A percentile compares a stretch with the other conserved stretches of the same genome.
These are phyloP conservation scores for Pelargonium fulgidum DNA, from an alignment of 441 rosid species.

Conservation along the genomic window DNA sequence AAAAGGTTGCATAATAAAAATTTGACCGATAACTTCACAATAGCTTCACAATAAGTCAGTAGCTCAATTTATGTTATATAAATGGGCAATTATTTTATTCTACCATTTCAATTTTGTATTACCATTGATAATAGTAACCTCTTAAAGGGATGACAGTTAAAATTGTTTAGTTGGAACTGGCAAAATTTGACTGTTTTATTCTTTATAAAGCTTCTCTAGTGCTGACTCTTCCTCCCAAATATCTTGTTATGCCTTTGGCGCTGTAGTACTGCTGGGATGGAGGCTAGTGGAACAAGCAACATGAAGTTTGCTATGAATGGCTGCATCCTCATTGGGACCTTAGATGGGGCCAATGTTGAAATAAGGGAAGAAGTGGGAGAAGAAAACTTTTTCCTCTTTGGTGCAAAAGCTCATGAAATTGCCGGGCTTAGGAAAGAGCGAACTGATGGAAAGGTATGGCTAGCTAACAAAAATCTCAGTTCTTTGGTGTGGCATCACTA, in stretches of 20 bases:
- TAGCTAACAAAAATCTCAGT: background rate
- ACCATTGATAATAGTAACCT: background rate
- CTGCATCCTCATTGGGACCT: slow-evolving; percentile 78
- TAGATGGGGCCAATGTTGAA: slow-evolving; percentile 98
- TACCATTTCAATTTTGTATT: background rate
- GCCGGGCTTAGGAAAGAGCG: slow-evolving; percentile 77
- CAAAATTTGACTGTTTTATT: background rate
- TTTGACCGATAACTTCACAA: no score
- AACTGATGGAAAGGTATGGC: slow-evolving; percentile 66
- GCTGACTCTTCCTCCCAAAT: background rate
- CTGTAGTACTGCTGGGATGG: slow-evolving; percentile 94
- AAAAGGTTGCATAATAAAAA: no score
- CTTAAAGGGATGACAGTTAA: background rate
- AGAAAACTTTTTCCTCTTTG: slow-evolving; percentile 90
- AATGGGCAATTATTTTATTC: no score
- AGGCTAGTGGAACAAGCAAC: slow-evolving; percentile 99
- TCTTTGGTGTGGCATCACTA: no score
- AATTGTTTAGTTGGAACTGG: background rate
- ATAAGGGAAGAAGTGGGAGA: slow-evolving; percentile 88
- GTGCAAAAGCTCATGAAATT: slow-evolving; percentile 78
- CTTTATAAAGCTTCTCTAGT: background rate
- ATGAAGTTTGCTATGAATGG: slow-evolving; percentile 99
- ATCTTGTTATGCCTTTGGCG: background rate
- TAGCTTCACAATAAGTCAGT: no score
- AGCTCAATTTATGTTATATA: background rate